phyloP scores from a whole-genome alignment of 169 alveolate genomes.

The Eimeria tenella region DNA sequence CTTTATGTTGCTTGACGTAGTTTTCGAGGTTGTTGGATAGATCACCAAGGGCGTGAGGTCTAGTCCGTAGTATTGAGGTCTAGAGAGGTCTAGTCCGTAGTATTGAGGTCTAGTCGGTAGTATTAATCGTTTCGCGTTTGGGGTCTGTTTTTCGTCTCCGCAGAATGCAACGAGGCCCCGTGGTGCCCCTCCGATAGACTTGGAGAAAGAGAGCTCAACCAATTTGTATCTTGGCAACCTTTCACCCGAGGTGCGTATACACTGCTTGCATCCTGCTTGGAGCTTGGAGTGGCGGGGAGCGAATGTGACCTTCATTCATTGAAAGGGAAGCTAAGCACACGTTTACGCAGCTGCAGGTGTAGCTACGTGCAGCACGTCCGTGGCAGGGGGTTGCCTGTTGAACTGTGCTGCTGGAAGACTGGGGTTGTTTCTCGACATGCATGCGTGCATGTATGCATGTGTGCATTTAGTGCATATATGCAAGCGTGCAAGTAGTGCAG shows the following conservation, averaged over 20 bases:
- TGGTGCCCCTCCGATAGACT: conserved; percentile 79
- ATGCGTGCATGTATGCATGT: not conserved
- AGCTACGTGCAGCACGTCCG: too few species aligned
- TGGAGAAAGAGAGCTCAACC: conserved; percentile 81
- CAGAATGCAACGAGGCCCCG: conserved; percentile 84
- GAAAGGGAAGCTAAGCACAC: too few species aligned
- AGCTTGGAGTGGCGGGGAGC: not conserved
- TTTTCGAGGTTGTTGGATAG: not conserved
- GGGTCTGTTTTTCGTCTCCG: not conserved
- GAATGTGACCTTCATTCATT: not conserved
- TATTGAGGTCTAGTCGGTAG: not conserved
- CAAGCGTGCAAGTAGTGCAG: not conserved
- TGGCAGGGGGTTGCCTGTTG: too few species aligned
- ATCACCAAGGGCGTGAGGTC: not conserved
- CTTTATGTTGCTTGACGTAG: not conserved
- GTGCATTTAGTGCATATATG: too few species aligned
- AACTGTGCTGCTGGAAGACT: not conserved
- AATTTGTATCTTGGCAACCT: conserved; percentile 89
- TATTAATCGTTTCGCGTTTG: not conserved
- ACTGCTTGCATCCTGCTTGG: not conserved
- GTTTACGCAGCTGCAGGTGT: too few species aligned
- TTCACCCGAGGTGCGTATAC: conserved; percentile 85
- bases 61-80: too few species aligned
- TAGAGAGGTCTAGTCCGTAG: too few species aligned
- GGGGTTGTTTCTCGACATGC: not conserved